These are phyloP conservation scores for Irpex lacteus DNA, from an alignment of 1,284 basidiomycete species.

Conservation along the genomic window DNA sequence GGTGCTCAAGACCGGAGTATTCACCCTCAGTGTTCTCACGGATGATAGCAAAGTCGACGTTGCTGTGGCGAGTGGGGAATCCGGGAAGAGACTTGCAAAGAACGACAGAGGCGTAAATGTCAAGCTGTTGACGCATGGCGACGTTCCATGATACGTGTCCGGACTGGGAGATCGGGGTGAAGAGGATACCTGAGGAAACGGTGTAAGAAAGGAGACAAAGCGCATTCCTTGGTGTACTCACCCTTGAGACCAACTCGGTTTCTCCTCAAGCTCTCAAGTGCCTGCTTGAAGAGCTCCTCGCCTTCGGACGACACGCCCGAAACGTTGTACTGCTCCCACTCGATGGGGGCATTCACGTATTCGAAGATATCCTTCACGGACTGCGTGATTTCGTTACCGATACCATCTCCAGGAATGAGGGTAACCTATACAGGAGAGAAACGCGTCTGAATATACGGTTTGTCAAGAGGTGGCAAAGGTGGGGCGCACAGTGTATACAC, in stretches of 20 bases:
- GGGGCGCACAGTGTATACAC: slow-evolving; percentile 76
- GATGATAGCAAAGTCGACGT: slow-evolving; percentile 98
- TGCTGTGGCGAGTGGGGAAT: slow-evolving; percentile 92
- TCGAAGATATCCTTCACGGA: slow-evolving; percentile 99
- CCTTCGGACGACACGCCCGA: slow-evolving; percentile 94
- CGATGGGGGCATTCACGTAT: slow-evolving; percentile 95
- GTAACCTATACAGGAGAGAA: slow-evolving; percentile 60
- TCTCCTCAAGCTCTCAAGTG: slow-evolving; percentile 94
- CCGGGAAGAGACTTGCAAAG: slow-evolving; percentile 99
- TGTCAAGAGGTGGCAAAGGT: slow-evolving; percentile 21
- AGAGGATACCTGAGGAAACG: slow-evolving; percentile 82
- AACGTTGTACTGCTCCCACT: slow-evolving; percentile 99
- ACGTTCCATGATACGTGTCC: slow-evolving; percentile 99
- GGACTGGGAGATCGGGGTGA: slow-evolving; percentile 95
- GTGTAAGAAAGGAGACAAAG: not conserved
- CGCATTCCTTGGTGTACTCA: slow-evolving; percentile 34
- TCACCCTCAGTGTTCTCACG: slow-evolving; percentile 99
- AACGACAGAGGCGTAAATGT: slow-evolving; percentile 98
- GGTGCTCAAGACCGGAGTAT: slow-evolving; percentile 98
- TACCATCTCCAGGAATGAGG: slow-evolving; percentile 94
- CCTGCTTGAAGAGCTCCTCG: slow-evolving; percentile 95
- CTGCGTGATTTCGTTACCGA: slow-evolving; percentile 96
- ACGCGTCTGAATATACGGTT: slow-evolving; percentile 18
- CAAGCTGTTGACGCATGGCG: slow-evolving; percentile 98
- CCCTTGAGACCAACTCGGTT: slow-evolving; percentile 99